Evolutionary conservation across 768 basidiomycete species (phyloP).

Genomic region (Tephrocybe sp.): DNA sequence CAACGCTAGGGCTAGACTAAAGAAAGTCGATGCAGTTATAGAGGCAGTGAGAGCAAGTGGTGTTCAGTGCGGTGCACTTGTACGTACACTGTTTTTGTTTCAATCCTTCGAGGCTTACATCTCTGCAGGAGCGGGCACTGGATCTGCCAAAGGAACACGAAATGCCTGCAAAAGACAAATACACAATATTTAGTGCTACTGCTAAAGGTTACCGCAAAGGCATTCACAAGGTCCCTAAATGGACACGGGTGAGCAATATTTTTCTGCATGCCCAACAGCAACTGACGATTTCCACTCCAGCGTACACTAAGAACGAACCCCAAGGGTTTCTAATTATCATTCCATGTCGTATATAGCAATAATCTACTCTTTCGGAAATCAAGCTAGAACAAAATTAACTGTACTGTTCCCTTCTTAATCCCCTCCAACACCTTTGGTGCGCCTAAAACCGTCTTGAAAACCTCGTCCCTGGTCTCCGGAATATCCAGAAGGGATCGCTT

Average conservation of each 20-base stretch:
- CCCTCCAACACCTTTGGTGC: conserved; percentile 57
- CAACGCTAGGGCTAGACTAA: conserved; percentile 83
- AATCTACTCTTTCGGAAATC: conserved; percentile 4
- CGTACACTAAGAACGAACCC: conserved; percentile 86
- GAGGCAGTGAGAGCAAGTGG: conserved; percentile 84
- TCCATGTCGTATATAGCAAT: conserved; percentile 11
- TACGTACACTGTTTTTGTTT: conserved; percentile 34
- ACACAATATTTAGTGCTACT: conserved; percentile 80
- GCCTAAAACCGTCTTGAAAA: conserved; percentile 73
- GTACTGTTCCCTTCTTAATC: conserved; percentile 69
- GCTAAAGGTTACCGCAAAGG: conserved; percentile 83
- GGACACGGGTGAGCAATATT: conserved; percentile 71
- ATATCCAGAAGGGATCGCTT: conserved; percentile 75
- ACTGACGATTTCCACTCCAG: conserved; percentile 34
- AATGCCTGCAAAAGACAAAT: conserved; percentile 93
- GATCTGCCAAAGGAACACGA: conserved; percentile 90
- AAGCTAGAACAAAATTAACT: conserved; percentile 73
- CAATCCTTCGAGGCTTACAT: neutral
- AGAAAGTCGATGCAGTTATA: conserved; percentile 92
- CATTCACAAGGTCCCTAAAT: conserved; percentile 97
- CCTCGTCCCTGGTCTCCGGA: conserved; percentile 78
- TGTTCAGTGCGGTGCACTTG: conserved; percentile 71
- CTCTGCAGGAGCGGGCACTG: conserved; percentile 60
- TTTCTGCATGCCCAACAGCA: neutral
- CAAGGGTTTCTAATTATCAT: conserved; percentile 72